A percentile compares a stretch with the other conserved stretches of the same genome.
Conservation (phyloP, 306 rosid species). For the Cicer yamashitae region DNA sequence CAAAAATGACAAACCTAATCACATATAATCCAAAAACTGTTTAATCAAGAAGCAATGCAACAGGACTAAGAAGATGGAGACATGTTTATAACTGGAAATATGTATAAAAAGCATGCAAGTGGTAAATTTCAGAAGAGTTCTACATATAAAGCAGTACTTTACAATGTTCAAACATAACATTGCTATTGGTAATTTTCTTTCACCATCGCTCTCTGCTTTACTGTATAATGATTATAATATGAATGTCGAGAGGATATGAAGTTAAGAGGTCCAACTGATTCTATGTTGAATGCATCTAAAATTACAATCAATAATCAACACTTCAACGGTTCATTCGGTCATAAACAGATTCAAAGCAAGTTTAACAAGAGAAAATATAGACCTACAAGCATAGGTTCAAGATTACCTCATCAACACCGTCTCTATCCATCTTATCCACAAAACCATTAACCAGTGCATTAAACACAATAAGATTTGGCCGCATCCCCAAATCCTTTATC, state of each 20-base stretch:
- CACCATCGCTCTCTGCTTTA: constrained; percentile 9
- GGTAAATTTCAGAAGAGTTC: neutral
- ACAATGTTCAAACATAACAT: constrained; percentile 13
- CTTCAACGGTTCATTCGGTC: neutral
- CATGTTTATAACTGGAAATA: neutral
- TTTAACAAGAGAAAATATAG: neutral
- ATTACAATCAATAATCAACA: too few relatives aligned
- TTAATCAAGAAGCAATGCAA: constrained; percentile 29
- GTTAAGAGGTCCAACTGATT: neutral
- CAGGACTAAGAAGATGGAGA: neutral
- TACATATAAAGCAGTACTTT: neutral
- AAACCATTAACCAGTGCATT: constrained; percentile 71
- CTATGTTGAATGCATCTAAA: too few relatives aligned
- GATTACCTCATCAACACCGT: constrained; percentile 70
- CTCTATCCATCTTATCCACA: constrained; percentile 68
- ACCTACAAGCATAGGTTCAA: neutral
- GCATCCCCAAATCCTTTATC: constrained; percentile 66
- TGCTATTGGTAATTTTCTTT: neutral
- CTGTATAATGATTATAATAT: constrained; percentile 4
- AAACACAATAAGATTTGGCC: constrained; percentile 58
- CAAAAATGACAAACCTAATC: neutral
- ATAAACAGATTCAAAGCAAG: constrained; percentile 8
- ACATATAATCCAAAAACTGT: neutral
- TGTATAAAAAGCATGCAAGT: neutral
- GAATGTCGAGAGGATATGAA: constrained; percentile 14